Conservation (phyloP, 225 moss, liverwort and hornwort species). For the Lunularia cruciata region DNA sequence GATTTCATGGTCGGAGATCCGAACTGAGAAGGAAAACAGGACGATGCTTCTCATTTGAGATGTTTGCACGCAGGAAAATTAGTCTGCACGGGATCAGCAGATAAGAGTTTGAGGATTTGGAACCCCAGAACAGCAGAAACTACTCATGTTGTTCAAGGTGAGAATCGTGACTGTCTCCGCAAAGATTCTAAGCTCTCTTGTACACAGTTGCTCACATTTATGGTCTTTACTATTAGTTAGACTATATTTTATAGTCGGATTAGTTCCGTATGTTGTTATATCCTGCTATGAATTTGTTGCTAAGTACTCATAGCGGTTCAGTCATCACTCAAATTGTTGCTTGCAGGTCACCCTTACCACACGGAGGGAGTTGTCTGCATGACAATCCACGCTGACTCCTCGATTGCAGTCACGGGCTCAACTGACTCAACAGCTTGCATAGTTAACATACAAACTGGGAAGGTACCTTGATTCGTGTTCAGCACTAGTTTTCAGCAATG, state of each 20-base stretch:
- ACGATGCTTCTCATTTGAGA: neutral
- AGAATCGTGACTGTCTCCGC: too few species aligned
- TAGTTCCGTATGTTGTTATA: too few species aligned
- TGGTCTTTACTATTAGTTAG: too few species aligned
- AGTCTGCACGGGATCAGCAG: constrained; percentile 80
- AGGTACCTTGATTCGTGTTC: too few species aligned
- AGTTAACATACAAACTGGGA: constrained; percentile 88
- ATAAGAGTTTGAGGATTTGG: constrained; percentile 84
- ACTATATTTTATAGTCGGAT: too few species aligned
- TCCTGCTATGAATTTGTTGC: too few species aligned
- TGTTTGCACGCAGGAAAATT: constrained; percentile 53
- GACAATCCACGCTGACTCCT: constrained; percentile 69
- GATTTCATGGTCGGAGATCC: too few species aligned
- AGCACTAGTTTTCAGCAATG: too few species aligned
- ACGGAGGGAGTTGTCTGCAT: constrained; percentile 71
- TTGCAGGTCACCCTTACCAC: constrained; percentile 82
- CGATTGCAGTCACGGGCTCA: constrained; percentile 78
- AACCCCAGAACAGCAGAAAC: constrained; percentile 83
- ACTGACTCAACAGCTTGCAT: constrained; percentile 73
- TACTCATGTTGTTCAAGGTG: constrained; percentile 72
- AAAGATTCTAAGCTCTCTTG: too few species aligned
- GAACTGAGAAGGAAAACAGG: too few species aligned
- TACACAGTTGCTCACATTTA: too few species aligned
- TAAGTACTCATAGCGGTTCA: too few species aligned
- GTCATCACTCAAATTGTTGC: neutral